phyloP scores from a whole-genome alignment of 139 green algal genomes.

The Yamagishiella unicocca region DNA sequence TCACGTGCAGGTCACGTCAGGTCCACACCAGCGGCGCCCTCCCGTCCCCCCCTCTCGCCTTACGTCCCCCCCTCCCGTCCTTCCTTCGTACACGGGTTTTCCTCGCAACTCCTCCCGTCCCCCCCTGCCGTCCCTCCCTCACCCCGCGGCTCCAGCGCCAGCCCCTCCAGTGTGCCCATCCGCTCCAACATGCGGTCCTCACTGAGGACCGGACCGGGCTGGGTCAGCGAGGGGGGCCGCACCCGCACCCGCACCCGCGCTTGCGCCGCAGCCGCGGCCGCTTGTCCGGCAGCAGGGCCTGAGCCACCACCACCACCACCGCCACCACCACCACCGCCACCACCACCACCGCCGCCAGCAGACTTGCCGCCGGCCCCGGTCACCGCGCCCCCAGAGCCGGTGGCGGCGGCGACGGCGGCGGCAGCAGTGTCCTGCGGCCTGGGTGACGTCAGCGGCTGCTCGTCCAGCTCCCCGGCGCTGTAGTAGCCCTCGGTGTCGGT shows the following conservation, averaged over 20 bases:
- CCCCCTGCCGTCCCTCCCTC: neutral
- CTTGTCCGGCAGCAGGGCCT: too few relatives aligned
- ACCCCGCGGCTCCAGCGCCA: conserved; percentile 34
- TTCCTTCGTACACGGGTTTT: too few relatives aligned
- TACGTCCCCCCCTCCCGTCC: too few relatives aligned
- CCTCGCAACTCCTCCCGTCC: neutral
- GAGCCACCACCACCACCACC: too few relatives aligned
- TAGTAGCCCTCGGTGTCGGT: conserved; percentile 19
- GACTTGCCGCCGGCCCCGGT: neutral
- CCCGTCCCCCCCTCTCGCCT: too few relatives aligned
- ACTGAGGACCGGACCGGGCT: conserved; percentile 62
- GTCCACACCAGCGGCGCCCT: too few relatives aligned
- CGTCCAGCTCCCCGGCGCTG: neutral
- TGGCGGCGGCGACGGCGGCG: too few relatives aligned
- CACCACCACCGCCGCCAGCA: neutral
- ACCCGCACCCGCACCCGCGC: conserved; percentile 42
- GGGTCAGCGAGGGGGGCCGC: conserved; percentile 39
- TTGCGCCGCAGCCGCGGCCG: neutral
- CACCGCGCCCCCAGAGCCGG: neutral
- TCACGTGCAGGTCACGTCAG: too few relatives aligned
- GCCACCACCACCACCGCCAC: neutral
- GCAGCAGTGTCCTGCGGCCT: too few relatives aligned
- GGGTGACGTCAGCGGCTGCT: neutral
- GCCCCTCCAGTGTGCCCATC: conserved; percentile 55
- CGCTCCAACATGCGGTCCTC: conserved; percentile 72